phyloP scores from a whole-genome alignment of 768 basidiomycete genomes.

The Ramaria sp. region DNA sequence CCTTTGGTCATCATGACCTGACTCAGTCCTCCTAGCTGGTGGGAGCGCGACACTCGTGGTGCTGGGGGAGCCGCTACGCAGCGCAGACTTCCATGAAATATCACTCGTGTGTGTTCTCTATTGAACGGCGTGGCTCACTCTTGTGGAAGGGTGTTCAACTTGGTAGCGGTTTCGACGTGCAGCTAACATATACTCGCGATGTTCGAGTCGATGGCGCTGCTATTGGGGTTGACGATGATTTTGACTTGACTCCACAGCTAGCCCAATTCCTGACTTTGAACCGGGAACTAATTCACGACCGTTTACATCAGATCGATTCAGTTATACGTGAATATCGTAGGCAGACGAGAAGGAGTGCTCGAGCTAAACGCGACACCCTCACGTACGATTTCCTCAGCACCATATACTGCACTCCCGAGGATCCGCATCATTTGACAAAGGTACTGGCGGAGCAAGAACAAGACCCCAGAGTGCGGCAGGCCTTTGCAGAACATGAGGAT shows the following conservation, averaged over 20 bases:
- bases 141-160: constrained; percentile 42
- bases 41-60: constrained; percentile 33
- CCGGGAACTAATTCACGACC: constrained; percentile 34
- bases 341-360: constrained; percentile 37
- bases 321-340: constrained; percentile 41
- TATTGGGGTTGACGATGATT: constrained; percentile 59
- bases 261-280: constrained; percentile 56
- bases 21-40: constrained; percentile 27
- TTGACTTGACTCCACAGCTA: constrained; percentile 48
- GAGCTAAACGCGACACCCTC: constrained; percentile 41
- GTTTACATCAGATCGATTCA: constrained; percentile 34
- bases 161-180: constrained; percentile 60
- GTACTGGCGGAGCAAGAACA: constrained; percentile 38
- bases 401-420: constrained; percentile 48
- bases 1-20: not conserved
- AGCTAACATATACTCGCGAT: constrained; percentile 43
- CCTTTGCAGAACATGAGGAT: constrained; percentile 35
- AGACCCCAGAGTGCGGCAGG: constrained; percentile 43
- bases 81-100: constrained; percentile 39
- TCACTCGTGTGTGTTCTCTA: constrained; percentile 35
- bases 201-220: constrained; percentile 37
- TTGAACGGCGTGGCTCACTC: constrained; percentile 44
- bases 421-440: constrained; percentile 32
- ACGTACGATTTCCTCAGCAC: constrained; percentile 52
- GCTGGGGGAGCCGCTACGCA: constrained; percentile 37